Evolutionary conservation across 2,329 filamentous ascomycete genomes (phyloP).

Genomic region (Venturia effusa): DNA sequence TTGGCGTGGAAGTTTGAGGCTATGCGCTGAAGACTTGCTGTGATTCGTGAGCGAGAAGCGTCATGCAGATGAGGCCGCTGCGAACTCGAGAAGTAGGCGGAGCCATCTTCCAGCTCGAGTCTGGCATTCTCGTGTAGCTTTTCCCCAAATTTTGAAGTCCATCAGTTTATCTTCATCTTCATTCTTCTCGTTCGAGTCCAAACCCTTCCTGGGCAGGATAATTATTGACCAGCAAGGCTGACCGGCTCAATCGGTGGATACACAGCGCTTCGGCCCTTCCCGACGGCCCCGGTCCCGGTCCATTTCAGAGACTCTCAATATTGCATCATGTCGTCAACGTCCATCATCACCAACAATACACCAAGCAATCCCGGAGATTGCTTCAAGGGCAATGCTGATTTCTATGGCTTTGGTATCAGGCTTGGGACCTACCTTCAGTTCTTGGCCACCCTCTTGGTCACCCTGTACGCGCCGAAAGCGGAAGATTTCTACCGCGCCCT

Average conservation of each 20-base stretch:
- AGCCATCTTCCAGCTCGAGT: neutral
- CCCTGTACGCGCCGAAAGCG: neutral
- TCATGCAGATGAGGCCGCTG: neutral
- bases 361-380: neutral
- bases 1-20: neutral
- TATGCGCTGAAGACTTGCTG: neutral
- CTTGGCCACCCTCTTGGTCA: neutral
- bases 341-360: neutral
- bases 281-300: no score
- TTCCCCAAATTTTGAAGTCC: neutral
- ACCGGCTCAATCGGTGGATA: neutral
- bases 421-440: neutral
- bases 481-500: neutral
- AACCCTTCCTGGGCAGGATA: neutral
- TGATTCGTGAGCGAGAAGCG: neutral
- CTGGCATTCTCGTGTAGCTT: no score
- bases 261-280: neutral
- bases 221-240: neutral
- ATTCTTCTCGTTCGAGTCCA: neutral
- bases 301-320: neutral
- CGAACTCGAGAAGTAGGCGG: neutral
- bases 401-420: slow-evolving; percentile 1
- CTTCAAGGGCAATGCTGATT: neutral
- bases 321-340: neutral
- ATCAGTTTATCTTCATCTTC: neutral